Percentiles rank a stretch among this genome's conserved stretches.
phyloP scores from a whole-genome alignment of 2,329 filamentous ascomycete genomes.

The Clonostachys sp. region DNA sequence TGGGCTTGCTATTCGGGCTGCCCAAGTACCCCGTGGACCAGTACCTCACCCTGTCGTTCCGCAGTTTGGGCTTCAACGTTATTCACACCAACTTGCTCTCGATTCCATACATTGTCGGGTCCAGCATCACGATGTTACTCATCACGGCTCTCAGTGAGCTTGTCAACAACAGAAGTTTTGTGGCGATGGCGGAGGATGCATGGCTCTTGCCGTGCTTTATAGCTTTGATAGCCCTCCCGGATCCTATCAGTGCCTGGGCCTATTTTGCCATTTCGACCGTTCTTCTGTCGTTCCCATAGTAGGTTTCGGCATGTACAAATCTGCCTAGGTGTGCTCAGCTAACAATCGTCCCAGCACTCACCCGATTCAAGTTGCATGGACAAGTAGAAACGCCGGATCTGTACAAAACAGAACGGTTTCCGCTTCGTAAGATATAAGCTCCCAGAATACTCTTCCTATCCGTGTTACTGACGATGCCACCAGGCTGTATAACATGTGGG shows the following conservation, averaged over 20 bases:
- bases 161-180: slow-evolving; percentile 40
- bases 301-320: slow-evolving; percentile 17
- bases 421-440: slow-evolving; percentile 17
- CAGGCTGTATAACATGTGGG: slow-evolving; percentile 48
- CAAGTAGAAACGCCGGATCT: slow-evolving; percentile 50
- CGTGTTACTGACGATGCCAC: slow-evolving; percentile 13
- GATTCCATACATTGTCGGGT: slow-evolving; percentile 40
- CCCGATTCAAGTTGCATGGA: slow-evolving; percentile 55
- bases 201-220: slow-evolving; percentile 52
- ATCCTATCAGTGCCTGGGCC: slow-evolving; percentile 33
- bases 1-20: slow-evolving; percentile 41
- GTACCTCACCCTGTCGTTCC: slow-evolving; percentile 47
- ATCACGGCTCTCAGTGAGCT: slow-evolving; percentile 47
- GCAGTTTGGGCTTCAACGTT: slow-evolving; percentile 40
- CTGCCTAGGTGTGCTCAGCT: background rate
- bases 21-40: slow-evolving; percentile 37
- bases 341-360: slow-evolving; percentile 24
- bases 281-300: slow-evolving; percentile 47
- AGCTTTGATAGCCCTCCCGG: slow-evolving; percentile 34
- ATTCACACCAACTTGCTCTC: slow-evolving; percentile 50
- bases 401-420: slow-evolving; percentile 53
- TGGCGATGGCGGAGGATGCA: slow-evolving; percentile 40
- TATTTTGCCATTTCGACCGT: slow-evolving; percentile 45
- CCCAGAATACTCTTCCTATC: background rate
- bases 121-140: slow-evolving; percentile 41